Conservation (phyloP, 441 rosid genomes). For the Arabidopsis hybrid region DNA sequence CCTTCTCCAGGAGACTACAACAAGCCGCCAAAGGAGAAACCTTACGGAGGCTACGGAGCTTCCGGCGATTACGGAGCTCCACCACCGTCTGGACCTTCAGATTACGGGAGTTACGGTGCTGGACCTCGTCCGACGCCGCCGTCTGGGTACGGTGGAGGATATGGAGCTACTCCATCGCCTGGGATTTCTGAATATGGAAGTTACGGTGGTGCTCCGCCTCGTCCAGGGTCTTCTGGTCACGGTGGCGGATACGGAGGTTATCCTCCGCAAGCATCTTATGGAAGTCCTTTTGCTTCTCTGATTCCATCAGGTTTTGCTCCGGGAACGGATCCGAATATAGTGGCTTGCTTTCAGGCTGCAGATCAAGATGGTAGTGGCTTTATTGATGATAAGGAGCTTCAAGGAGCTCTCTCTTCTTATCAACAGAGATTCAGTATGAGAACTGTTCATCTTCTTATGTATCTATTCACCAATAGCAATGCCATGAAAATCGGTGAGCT, state of each 20-base stretch:
- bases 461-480: constrained; percentile 78
- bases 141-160: constrained; percentile 44
- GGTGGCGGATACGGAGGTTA: constrained; percentile 34
- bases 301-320: constrained; percentile 86
- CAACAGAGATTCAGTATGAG: constrained; percentile 87
- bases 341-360: constrained; percentile 83
- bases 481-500: constrained; percentile 71
- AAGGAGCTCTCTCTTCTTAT: constrained; percentile 81
- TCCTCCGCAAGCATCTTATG: constrained; percentile 53
- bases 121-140: constrained; percentile 32
- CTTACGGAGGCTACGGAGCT: constrained; percentile 34
- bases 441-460: constrained; percentile 90
- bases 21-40: constrained; percentile 67
- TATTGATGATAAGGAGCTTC: constrained; percentile 89
- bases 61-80: constrained; percentile 33
- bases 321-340: constrained; percentile 78
- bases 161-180: constrained; percentile 42
- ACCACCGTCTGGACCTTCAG: constrained; percentile 18
- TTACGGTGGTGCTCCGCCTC: constrained; percentile 45
- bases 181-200: constrained; percentile 39
- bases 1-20: constrained; percentile 40
- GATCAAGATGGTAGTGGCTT: constrained; percentile 87
- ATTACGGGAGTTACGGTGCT: constrained; percentile 47
- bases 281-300: constrained; percentile 74
- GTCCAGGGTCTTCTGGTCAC: constrained; percentile 41